A percentile compares a stretch with the other conserved stretches of the same genome.
These are phyloP conservation scores for Xylona heveae DNA, from an alignment of 495 filamentous ascomycete species.

Conservation along the genomic window DNA sequence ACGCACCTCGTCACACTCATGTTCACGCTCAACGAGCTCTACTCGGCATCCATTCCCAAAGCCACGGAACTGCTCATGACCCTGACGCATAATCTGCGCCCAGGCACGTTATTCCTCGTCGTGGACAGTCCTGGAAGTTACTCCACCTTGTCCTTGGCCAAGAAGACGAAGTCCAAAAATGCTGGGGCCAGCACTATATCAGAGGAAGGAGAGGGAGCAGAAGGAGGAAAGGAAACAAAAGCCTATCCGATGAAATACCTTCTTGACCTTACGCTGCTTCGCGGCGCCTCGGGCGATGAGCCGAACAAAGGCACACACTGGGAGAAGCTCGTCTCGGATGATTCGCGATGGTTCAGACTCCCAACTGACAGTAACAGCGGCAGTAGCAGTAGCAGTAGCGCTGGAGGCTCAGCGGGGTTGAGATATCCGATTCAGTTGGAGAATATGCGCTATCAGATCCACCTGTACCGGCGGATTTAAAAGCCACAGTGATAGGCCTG, in stretches of 20 bases:
- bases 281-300: conserved; percentile 15
- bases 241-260: conserved; percentile 89
- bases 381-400: too few relatives aligned
- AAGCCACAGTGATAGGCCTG: too few relatives aligned
- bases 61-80: conserved; percentile 55
- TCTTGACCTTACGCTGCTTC: conserved; percentile 59
- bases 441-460: conserved; percentile 86
- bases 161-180: conserved; percentile 8
- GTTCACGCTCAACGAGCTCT: conserved; percentile 96
- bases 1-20: conserved; percentile 53
- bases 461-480: conserved; percentile 34
- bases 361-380: too few relatives aligned
- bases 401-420: too few relatives aligned
- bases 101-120: conserved; percentile 53
- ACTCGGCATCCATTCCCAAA: conserved; percentile 45
- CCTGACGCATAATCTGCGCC: conserved; percentile 30
- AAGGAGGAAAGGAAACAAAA: conserved; percentile 27
- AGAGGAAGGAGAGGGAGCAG: conserved; percentile 1
- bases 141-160: conserved; percentile 49
- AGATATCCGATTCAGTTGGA: conserved; percentile 71
- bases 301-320: conserved; percentile 22
- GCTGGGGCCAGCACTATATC: conserved; percentile 3
- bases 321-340: conserved; percentile 48
- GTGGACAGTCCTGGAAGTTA: conserved; percentile 88
- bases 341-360: conserved; percentile 71